A percentile compares a stretch with the other conserved stretches of the same genome.
phyloP scores from a whole-genome alignment of 768 basidiomycete species.

The Phanerochaete sordida region DNA sequence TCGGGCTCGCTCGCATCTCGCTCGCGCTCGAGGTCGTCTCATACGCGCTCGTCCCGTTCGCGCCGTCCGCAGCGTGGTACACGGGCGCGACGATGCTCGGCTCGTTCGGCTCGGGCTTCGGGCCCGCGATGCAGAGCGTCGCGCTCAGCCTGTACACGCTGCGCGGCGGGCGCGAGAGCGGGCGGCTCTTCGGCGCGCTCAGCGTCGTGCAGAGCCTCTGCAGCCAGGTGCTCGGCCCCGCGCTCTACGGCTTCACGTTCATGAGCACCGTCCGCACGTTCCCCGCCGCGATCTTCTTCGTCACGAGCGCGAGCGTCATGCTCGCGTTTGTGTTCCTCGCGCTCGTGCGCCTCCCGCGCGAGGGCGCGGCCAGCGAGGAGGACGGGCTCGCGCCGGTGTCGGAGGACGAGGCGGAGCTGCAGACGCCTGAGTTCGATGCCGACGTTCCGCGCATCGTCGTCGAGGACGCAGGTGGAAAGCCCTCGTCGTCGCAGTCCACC shows the following conservation, averaged over 20 bases:
- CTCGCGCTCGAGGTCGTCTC: conserved; percentile 51
- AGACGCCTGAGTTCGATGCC: neutral
- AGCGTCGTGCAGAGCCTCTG: neutral
- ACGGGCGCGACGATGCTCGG: conserved; percentile 44
- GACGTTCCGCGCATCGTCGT: conserved; percentile 12
- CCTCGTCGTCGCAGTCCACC: neutral
- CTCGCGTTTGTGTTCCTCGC: conserved; percentile 43
- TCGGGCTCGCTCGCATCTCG: conserved; percentile 62
- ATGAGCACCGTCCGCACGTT: conserved; percentile 65
- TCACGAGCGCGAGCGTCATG: conserved; percentile 39
- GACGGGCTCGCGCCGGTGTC: conserved; percentile 11
- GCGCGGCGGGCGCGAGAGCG: conserved; percentile 59
- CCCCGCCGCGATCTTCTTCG: conserved; percentile 67
- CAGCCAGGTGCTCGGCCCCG: conserved; percentile 70
- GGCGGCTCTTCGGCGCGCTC: conserved; percentile 52
- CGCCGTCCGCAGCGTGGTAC: conserved; percentile 47
- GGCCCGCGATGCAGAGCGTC: conserved; percentile 67
- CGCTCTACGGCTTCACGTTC: conserved; percentile 70
- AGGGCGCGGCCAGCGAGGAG: conserved; percentile 5
- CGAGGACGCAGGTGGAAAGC: conserved; percentile 1
- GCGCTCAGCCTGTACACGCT: conserved; percentile 62
- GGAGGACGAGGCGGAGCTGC: neutral
- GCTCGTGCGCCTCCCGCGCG: conserved; percentile 41
- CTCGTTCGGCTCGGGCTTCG: conserved; percentile 60
- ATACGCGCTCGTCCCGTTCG: conserved; percentile 42